These are phyloP conservation scores for Trichoderma cornu-damae DNA, from an alignment of 2,329 filamentous ascomycete genomes.

Conservation along the genomic window DNA sequence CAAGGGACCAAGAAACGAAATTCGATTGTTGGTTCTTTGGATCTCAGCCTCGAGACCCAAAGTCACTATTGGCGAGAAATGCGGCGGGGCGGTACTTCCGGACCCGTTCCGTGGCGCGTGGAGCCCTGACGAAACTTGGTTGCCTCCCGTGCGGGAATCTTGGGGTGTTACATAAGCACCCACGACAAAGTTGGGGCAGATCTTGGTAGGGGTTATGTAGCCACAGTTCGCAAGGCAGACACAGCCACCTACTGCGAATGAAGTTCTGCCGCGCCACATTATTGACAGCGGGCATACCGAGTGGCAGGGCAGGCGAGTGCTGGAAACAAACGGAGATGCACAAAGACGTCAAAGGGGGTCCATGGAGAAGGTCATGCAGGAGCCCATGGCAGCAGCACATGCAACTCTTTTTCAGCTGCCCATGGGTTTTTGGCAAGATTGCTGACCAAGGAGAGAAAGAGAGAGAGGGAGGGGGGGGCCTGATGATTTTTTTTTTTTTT, in stretches of 20 bases:
- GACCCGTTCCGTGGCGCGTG: slow-evolving; percentile 1
- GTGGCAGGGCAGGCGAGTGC: slow-evolving; percentile 8
- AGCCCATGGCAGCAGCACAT: neutral
- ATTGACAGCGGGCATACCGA: slow-evolving; percentile 12
- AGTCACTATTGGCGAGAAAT: neutral
- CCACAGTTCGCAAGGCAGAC: slow-evolving; percentile 17
- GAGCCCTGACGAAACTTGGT: slow-evolving; percentile 7
- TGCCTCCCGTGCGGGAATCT: slow-evolving; percentile 15
- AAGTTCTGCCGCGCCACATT: slow-evolving; percentile 16
- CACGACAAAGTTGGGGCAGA: slow-evolving; percentile 2
- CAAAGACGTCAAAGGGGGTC: slow-evolving; percentile 10
- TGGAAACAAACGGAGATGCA: slow-evolving; percentile 9
- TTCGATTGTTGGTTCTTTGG: neutral
- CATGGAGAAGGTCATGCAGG: neutral
- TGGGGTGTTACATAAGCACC: neutral
- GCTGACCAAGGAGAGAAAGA: neutral
- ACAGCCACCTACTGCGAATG: slow-evolving; percentile 1
- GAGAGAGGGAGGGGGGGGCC: neutral
- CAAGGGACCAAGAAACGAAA: slow-evolving; percentile 3
- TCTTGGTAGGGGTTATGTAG: slow-evolving; percentile 14
- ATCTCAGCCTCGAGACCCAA: too few relatives aligned
- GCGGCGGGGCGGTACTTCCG: slow-evolving; percentile 1
- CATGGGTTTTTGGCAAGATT: slow-evolving; percentile 5
- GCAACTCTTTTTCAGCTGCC: slow-evolving; percentile 16
- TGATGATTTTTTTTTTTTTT: too few relatives aligned